phyloP scores from a whole-genome alignment of 768 basidiomycete genomes.

The Mycena vulgaris region DNA sequence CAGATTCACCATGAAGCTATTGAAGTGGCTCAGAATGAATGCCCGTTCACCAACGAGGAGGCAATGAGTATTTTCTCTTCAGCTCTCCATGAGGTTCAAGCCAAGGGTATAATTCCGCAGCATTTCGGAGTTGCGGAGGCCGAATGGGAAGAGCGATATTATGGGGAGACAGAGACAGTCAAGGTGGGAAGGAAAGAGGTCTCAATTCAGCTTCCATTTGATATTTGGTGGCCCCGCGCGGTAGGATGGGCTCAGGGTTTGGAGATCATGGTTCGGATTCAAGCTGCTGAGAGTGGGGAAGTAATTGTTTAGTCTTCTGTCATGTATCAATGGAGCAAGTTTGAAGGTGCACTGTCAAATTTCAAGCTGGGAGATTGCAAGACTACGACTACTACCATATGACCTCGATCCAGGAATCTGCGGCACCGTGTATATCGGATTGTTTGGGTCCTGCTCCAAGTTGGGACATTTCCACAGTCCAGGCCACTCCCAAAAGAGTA shows the following conservation, averaged over 20 bases:
- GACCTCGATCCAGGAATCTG: too few species aligned
- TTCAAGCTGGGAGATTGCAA: too few species aligned
- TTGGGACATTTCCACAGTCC: too few species aligned
- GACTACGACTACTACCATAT: too few species aligned
- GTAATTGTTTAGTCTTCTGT: neutral
- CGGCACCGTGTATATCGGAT: too few species aligned
- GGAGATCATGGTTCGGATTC: conserved; percentile 13
- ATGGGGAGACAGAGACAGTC: conserved; percentile 1
- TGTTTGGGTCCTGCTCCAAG: too few species aligned
- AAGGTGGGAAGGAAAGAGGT: conserved; percentile 14
- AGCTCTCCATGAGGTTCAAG: neutral
- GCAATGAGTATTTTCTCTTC: neutral
- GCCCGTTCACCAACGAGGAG: neutral
- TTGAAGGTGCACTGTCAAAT: neutral
- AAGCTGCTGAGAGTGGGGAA: neutral
- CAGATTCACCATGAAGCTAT: conserved; percentile 17
- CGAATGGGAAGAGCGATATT: conserved; percentile 15
- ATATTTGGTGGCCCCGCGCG: conserved; percentile 11
- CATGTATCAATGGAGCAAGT: neutral
- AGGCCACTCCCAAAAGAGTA: too few species aligned
- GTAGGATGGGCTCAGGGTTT: conserved; percentile 18
- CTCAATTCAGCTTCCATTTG: neutral
- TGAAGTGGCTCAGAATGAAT: neutral
- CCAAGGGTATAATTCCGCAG: neutral
- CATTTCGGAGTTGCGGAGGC: conserved; percentile 7